Evolutionary conservation across 2,329 filamentous ascomycete species (phyloP).

Genomic region (Aspergillus neoniger): DNA sequence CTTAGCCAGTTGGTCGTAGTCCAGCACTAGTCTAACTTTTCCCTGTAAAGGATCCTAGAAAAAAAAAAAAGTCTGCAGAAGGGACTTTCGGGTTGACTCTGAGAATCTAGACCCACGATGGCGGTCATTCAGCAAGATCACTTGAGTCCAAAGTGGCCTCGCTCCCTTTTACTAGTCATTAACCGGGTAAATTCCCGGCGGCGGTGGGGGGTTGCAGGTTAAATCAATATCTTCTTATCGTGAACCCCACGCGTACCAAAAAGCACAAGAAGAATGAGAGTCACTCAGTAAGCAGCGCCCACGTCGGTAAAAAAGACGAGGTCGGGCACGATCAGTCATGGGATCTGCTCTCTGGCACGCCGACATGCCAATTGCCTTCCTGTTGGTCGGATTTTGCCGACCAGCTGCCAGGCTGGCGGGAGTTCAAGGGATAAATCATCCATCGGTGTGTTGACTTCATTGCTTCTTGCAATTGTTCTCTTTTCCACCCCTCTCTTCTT

Average conservation of each 20-base stretch:
- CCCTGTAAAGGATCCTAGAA: not conserved
- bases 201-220: conserved; percentile 8
- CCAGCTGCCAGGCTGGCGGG: conserved; percentile 1
- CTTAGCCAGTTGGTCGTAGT: not conserved
- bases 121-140: not conserved
- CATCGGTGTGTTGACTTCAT: not conserved
- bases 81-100: not conserved
- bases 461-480: not conserved
- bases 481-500: too few relatives aligned
- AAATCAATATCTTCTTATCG: conserved; percentile 10
- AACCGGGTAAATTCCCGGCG: conserved; percentile 27
- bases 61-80: not conserved
- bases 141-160: not conserved
- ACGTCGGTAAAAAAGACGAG: not conserved
- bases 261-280: not conserved
- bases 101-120: not conserved
- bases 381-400: conserved; percentile 5
- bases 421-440: conserved; percentile 2
- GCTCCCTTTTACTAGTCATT: conserved; percentile 5
- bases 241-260: not conserved
- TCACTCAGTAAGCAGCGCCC: not conserved
- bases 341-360: not conserved
- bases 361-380: not conserved
- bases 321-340: not conserved
- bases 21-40: not conserved